A percentile compares a stretch with the other conserved stretches of the same genome.
phyloP scores from a whole-genome alignment of 2,329 filamentous ascomycete genomes.

The Ceratocystis huliohia region DNA sequence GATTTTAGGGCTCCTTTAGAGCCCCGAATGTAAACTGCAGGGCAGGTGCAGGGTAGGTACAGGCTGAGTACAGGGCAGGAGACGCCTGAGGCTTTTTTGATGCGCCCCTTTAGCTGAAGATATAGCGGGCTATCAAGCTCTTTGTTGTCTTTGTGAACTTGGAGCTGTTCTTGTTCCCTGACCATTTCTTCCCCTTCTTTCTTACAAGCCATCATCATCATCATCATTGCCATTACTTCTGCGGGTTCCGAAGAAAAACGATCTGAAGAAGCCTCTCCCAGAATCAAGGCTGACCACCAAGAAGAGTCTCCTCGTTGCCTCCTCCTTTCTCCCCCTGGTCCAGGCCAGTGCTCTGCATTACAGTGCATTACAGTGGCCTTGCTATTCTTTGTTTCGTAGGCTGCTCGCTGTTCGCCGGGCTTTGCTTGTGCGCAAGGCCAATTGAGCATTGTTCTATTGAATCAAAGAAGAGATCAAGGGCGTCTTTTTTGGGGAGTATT shows the following conservation, averaged over 20 bases:
- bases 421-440: neutral
- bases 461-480: neutral
- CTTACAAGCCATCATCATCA: neutral
- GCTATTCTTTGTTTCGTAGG: neutral
- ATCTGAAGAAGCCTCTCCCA: neutral
- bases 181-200: neutral
- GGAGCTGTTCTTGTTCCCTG: too few species aligned
- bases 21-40: neutral
- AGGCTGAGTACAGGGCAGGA: neutral
- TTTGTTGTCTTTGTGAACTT: neutral
- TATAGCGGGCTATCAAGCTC: neutral
- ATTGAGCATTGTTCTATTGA: neutral
- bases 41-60: neutral
- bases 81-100: neutral
- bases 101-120: neutral
- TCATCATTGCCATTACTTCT: neutral
- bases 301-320: neutral
- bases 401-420: neutral
- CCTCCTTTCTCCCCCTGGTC: neutral
- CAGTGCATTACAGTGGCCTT: conserved; percentile 4
- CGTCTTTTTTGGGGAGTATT: neutral
- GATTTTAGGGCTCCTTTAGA: neutral
- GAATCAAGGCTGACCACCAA: neutral
- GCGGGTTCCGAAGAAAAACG: neutral
- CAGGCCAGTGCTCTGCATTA: conserved; percentile 11